Conservation (phyloP, 495 filamentous ascomycete species). For the Penicillium desertorum region DNA sequence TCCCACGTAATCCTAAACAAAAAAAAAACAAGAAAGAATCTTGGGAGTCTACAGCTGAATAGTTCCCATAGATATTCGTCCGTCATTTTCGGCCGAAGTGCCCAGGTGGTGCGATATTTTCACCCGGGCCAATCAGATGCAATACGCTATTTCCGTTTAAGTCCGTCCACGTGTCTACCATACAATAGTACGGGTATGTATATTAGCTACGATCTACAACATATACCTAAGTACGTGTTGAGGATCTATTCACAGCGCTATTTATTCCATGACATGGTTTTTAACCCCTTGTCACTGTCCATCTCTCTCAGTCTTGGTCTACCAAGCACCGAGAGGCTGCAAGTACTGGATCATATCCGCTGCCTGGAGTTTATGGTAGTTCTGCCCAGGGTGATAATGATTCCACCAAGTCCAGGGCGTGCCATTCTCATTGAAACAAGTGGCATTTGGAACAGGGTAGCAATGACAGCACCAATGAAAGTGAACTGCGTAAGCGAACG, state of each 20-base stretch:
- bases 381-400: slow-evolving; percentile 39
- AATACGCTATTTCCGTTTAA: neutral
- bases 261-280: neutral
- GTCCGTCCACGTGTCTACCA: neutral
- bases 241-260: neutral
- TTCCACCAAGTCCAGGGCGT: slow-evolving; percentile 42
- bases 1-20: slow-evolving; percentile 3
- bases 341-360: slow-evolving; percentile 40
- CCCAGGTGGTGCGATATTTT: slow-evolving; percentile 14
- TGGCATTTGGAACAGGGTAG: slow-evolving; percentile 23
- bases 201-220: neutral
- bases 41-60: too few relatives aligned
- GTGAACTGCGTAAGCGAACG: neutral
- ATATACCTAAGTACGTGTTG: neutral
- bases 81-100: slow-evolving; percentile 27
- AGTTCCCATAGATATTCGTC: slow-evolving; percentile 17
- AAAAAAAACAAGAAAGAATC: neutral
- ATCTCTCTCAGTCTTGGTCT: neutral
- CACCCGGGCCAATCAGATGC: slow-evolving; percentile 6
- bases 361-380: slow-evolving; percentile 38
- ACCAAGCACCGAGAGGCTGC: slow-evolving; percentile 32
- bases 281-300: neutral
- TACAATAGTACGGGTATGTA: neutral
- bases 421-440: slow-evolving; percentile 37
- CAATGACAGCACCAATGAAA: neutral